Conservation (phyloP, 805 yeast species). For the Komagataella mondaviorum region DNA sequence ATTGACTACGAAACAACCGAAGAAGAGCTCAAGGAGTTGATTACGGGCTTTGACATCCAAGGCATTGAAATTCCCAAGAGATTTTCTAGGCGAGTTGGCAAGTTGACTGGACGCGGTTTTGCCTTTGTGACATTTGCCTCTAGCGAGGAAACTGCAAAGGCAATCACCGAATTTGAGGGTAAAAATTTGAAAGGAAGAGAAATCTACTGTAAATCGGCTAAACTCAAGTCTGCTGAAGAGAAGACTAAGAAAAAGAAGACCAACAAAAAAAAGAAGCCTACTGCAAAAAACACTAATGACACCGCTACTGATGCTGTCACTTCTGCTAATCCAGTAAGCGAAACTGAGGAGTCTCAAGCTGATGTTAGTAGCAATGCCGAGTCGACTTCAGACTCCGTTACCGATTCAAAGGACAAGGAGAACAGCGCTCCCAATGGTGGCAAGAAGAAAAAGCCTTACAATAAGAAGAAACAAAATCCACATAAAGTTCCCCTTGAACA, state of each 20-base stretch:
- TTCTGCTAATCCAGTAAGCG: constrained; percentile 3
- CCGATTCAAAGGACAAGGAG: neutral
- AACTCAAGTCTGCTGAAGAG: constrained; percentile 6
- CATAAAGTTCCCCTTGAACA: constrained; percentile 20
- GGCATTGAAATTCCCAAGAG: constrained; percentile 19
- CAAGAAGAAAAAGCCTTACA: constrained; percentile 4
- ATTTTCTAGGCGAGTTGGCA: constrained; percentile 3
- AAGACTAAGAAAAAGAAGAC: constrained; percentile 6
- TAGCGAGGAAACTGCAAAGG: constrained; percentile 52
- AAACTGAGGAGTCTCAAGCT: constrained; percentile 1
- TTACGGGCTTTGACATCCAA: constrained; percentile 18
- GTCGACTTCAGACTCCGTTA: neutral
- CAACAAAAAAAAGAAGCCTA: constrained; percentile 1
- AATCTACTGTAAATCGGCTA: constrained; percentile 38
- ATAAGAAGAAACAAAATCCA: constrained; percentile 13
- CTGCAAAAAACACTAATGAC: constrained; percentile 3
- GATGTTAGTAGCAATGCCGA: constrained; percentile 2
- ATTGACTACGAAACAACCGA: constrained; percentile 28
- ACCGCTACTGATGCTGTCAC: neutral
- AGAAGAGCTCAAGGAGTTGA: constrained; percentile 26
- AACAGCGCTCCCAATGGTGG: constrained; percentile 1
- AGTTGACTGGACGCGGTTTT: constrained; percentile 14
- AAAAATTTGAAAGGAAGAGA: constrained; percentile 19
- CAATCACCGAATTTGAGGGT: constrained; percentile 24
- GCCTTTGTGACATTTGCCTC: constrained; percentile 45